Conservation (phyloP, 2,329 filamentous ascomycete genomes). For the Cladosporium sp. region DNA sequence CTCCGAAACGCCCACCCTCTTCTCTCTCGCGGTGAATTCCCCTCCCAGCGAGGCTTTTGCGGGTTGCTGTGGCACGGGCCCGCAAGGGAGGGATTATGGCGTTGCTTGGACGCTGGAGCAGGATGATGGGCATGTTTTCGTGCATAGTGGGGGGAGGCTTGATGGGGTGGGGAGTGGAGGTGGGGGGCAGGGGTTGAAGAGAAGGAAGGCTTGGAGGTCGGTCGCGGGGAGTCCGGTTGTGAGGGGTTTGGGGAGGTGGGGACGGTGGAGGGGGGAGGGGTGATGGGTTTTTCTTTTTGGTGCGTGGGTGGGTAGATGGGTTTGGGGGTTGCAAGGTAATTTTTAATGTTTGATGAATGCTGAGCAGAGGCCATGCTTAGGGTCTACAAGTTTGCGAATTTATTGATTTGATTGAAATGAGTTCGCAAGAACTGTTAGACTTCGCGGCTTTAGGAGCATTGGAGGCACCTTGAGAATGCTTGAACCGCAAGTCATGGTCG, state of each 20-base stretch:
- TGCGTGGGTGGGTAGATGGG: background rate
- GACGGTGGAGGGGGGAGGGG: background rate
- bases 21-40: slow-evolving; percentile 56
- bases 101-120: slow-evolving; percentile 32
- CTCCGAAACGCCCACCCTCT: slow-evolving; percentile 71
- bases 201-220: background rate
- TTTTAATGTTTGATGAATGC: too few relatives aligned
- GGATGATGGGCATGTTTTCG: slow-evolving; percentile 12
- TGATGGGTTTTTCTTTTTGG: background rate
- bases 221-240: background rate
- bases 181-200: background rate
- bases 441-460: too few relatives aligned
- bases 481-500: too few relatives aligned
- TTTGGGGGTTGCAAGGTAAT: too few relatives aligned
- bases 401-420: too few relatives aligned
- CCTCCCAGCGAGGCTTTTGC: slow-evolving; percentile 32
- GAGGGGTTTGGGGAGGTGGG: background rate
- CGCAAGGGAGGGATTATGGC: slow-evolving; percentile 43
- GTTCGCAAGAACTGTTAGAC: too few relatives aligned
- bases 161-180: background rate
- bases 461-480: too few relatives aligned
- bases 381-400: too few relatives aligned
- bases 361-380: too few relatives aligned
- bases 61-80: slow-evolving; percentile 52
- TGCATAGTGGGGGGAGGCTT: slow-evolving; percentile 6